Conservation (phyloP, 73 alveolate genomes). For the Symbiodinium natans region DNA sequence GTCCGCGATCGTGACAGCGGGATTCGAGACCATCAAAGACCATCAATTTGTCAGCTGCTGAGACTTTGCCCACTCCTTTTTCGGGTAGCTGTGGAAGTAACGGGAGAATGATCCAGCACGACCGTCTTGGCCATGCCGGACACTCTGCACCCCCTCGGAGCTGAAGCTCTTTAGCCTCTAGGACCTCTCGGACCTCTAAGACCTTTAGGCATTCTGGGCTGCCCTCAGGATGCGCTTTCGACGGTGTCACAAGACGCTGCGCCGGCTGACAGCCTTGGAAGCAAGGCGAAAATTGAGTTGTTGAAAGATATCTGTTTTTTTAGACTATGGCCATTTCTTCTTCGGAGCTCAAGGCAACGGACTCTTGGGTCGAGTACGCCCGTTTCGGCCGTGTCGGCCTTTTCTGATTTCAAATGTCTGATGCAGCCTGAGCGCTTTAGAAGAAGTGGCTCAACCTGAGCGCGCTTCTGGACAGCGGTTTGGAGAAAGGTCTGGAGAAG, state of each 20-base stretch:
- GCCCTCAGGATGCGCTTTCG: not conserved
- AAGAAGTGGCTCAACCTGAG: slow-evolving; percentile 50
- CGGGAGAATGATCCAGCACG: too few species aligned
- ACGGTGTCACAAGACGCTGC: not conserved
- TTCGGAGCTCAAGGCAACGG: not conserved
- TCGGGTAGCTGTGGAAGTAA: too few species aligned
- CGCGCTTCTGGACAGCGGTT: not conserved
- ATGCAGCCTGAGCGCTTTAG: slow-evolving; percentile 25
- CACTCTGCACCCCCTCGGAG: too few species aligned
- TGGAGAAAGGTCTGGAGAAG: not conserved
- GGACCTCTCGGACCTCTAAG: too few species aligned
- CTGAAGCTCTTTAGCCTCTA: too few species aligned
- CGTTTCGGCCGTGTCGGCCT: not conserved
- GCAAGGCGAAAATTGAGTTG: not conserved
- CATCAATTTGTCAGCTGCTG: too few species aligned
- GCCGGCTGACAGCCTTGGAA: not conserved
- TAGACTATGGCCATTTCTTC: not conserved
- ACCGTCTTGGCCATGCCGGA: too few species aligned
- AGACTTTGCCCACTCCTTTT: too few species aligned
- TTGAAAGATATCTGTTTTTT: too few species aligned
- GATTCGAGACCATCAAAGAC: too few species aligned
- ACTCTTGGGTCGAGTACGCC: not conserved
- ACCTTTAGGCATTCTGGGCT: too few species aligned
- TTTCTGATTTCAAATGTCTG: not conserved
- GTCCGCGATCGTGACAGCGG: too few species aligned